A percentile compares a stretch with the other conserved stretches of the same genome.
Evolutionary conservation across 1,284 basidiomycete genomes (phyloP).

Genomic region (Schizophyllum commune): DNA sequence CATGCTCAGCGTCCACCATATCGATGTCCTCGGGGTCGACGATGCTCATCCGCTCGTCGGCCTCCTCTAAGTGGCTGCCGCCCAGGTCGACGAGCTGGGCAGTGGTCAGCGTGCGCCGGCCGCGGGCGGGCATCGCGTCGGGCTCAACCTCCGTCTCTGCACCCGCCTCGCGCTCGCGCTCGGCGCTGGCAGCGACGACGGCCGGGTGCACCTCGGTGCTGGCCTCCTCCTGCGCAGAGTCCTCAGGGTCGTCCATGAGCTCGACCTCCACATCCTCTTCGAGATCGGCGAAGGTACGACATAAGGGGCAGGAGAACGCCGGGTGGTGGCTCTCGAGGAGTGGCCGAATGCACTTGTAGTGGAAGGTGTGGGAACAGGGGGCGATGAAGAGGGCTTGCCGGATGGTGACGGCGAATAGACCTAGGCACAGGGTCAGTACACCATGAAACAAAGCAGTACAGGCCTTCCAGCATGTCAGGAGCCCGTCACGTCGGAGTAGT

Average conservation of each 20-base stretch:
- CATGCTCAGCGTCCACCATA: constrained; percentile 8
- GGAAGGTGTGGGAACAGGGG: constrained; percentile 94
- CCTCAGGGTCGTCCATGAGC: constrained; percentile 19
- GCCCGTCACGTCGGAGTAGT: too few relatives aligned
- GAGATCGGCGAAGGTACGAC: constrained; percentile 87
- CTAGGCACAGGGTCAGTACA: constrained; percentile 25
- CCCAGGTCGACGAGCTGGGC: constrained; percentile 4
- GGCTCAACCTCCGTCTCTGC: constrained; percentile 54
- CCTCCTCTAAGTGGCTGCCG: constrained; percentile 10
- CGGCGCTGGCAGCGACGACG: neutral
- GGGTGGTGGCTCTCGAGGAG: constrained; percentile 84
- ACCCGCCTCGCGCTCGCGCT: constrained; percentile 25
- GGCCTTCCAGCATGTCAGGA: neutral
- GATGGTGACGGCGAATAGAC: constrained; percentile 89
- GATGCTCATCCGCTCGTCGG: constrained; percentile 17
- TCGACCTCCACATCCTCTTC: constrained; percentile 93
- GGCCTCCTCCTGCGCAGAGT: constrained; percentile 10
- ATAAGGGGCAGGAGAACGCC: constrained; percentile 93
- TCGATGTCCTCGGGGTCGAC: constrained; percentile 20
- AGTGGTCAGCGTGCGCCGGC: neutral
- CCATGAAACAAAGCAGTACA: neutral
- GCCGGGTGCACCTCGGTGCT: neutral
- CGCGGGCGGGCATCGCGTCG: constrained; percentile 20
- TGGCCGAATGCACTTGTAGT: constrained; percentile 97
- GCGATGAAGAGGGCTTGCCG: constrained; percentile 97